Conservation (phyloP, 768 basidiomycete species). For the Boletus tomentosulus region DNA sequence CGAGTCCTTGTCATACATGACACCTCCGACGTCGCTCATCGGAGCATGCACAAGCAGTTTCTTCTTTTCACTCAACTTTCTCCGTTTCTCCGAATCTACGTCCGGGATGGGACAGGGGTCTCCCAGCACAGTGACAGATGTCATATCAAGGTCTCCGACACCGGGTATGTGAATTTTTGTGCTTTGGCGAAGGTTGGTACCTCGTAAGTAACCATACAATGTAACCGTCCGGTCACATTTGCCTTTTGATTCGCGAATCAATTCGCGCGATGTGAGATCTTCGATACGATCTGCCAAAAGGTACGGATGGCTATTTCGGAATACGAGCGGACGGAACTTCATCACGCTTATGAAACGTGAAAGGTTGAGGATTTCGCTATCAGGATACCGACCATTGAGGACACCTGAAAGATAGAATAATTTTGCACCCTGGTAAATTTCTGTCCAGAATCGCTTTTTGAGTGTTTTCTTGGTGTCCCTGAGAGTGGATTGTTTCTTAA, state of each 20-base stretch:
- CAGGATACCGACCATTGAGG: conserved; percentile 95
- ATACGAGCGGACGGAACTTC: conserved; percentile 97
- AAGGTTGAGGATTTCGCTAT: conserved; percentile 93
- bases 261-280: conserved; percentile 88
- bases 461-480: conserved; percentile 89
- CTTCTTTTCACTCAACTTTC: conserved; percentile 94
- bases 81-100: conserved; percentile 81
- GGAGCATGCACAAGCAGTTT: conserved; percentile 91
- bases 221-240: conserved; percentile 94
- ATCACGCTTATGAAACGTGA: conserved; percentile 95
- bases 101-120: conserved; percentile 97
- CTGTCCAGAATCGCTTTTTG: conserved; percentile 99
- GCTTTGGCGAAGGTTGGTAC: conserved; percentile 74
- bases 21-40: conserved; percentile 97
- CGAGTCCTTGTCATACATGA: conserved; percentile 97
- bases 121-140: conserved; percentile 67
- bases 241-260: conserved; percentile 69
- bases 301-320: conserved; percentile 94
- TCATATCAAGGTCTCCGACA: conserved; percentile 82
- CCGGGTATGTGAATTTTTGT: conserved; percentile 91
- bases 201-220: conserved; percentile 91
- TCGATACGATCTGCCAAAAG: conserved; percentile 92
- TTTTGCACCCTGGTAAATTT: conserved; percentile 98
- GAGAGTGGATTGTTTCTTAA: conserved; percentile 85
- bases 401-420: conserved; percentile 97